A percentile compares a stretch with the other conserved stretches of the same genome.
Evolutionary conservation across 495 filamentous ascomycete genomes (phyloP).

Genomic region (Penicillium arizonense): DNA sequence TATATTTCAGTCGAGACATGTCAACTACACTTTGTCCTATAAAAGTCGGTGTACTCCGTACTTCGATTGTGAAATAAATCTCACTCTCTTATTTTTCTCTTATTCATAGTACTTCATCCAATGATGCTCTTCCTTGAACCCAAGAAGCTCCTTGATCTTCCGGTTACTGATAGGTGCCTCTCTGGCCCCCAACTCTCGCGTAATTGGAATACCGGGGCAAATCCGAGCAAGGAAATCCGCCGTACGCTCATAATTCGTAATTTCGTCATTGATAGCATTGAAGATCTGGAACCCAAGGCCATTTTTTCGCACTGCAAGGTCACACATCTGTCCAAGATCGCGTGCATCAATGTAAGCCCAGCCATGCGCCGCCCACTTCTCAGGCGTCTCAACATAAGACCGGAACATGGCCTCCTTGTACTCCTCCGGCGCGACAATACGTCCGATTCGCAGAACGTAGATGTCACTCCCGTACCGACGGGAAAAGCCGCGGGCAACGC

Average conservation of each 20-base stretch:
- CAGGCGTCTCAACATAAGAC: slow-evolving; percentile 46
- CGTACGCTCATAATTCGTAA: slow-evolving; percentile 42
- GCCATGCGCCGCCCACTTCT: slow-evolving; percentile 50
- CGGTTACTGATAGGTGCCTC: slow-evolving; percentile 58
- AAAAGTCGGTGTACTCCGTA: too few relatives aligned
- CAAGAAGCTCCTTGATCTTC: slow-evolving; percentile 57
- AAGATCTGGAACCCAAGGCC: slow-evolving; percentile 60
- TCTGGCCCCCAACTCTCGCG: slow-evolving; percentile 49
- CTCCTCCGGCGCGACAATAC: slow-evolving; percentile 59
- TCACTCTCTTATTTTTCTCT: background rate
- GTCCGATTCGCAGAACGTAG: slow-evolving; percentile 58
- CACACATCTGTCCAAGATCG: slow-evolving; percentile 59
- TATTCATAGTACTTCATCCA: slow-evolving; percentile 44
- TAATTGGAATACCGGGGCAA: slow-evolving; percentile 46
- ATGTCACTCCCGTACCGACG: slow-evolving; percentile 54
- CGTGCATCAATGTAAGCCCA: slow-evolving; percentile 62
- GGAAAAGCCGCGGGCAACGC: slow-evolving; percentile 53
- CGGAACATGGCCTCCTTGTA: slow-evolving; percentile 50
- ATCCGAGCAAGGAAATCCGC: slow-evolving; percentile 47
- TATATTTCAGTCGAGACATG: too few relatives aligned
- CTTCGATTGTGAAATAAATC: background rate
- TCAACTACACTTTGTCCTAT: too few relatives aligned
- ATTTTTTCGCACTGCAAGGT: slow-evolving; percentile 45
- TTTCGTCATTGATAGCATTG: slow-evolving; percentile 60
- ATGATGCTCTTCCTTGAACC: slow-evolving; percentile 55